Base-by-base conservation (phyloP, 331 rosid species). In the Phaseolus coccineus region DNA sequence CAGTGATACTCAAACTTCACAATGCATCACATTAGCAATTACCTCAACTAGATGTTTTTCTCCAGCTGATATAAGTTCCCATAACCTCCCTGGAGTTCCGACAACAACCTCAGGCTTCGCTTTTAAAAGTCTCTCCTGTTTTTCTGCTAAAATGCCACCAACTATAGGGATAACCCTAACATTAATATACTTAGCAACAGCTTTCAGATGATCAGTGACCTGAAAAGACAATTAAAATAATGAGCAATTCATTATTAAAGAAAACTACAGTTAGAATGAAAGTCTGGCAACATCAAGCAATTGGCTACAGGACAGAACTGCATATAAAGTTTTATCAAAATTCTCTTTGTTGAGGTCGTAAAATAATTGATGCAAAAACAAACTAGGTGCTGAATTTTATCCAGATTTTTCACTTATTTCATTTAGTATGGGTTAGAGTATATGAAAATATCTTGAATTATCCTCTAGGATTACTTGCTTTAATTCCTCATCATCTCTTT, bases 31-130 rank as follows among this genome's bases (percentile, higher is more conserved):
- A 11, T 31, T 59, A 74, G 44, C 50, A 74, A 84, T 84, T 75
- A 90, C 99, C 94, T 96, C 98, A 35, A 86, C 89, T 13, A 93
- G 91, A 88, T 96, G 98, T 62, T 68, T 87, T 57, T 91, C 97
- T 77, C 99, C 98, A 33, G 89, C 85, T 50, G 97, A 93, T 91
- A 91, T 90, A 80, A 93, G 96, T 79, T 93, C 97, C 99, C 99
- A 93, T 67, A 96, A 87, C 86, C 99, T 88, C 77, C 99, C 99
- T 3, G 99, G 99, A 79, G 98, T 96, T 46, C 96, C 98, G 16
- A 96, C 98, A 85, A 96, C 63, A 87, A 96, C 85, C 92, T 93
- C 97, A 61, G 99, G 98, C 83, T 88, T 91, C 63, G 74, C 69
- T 83, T 81, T 91, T 68, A 96, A 83, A 77, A 91, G 94, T 80